Evolutionary conservation across 495 filamentous ascomycete genomes (phyloP).

Genomic region (Penicillium cataractarum): DNA sequence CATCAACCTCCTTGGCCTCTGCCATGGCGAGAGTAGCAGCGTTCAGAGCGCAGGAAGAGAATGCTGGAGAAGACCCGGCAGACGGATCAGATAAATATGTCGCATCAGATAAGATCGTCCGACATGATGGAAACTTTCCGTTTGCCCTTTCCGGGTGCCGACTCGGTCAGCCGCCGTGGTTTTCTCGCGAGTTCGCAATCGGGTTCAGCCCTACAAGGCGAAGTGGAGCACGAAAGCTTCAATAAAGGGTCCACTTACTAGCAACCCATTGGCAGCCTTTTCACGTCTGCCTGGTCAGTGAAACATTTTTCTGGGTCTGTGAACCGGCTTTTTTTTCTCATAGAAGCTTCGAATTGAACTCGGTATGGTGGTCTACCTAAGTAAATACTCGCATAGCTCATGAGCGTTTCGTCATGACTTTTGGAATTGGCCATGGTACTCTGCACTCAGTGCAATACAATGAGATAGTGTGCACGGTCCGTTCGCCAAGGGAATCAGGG

Average conservation of each 20-base stretch:
- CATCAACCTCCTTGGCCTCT: background rate
- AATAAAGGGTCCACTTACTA: background rate
- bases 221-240: constrained; percentile 9
- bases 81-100: constrained; percentile 22
- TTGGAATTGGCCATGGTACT: background rate
- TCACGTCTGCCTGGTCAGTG: constrained; percentile 11
- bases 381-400: background rate
- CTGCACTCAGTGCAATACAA: background rate
- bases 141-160: background rate
- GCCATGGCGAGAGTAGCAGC: background rate
- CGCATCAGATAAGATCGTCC: constrained; percentile 27
- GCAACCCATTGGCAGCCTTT: background rate
- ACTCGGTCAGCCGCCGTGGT: background rate
- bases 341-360: too few relatives aligned
- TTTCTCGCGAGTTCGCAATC: background rate
- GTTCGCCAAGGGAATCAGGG: background rate
- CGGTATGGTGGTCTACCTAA: background rate
- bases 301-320: background rate
- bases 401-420: background rate
- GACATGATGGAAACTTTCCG: background rate
- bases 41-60: constrained; percentile 49
- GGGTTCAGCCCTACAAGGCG: constrained; percentile 20
- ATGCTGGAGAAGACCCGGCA: background rate
- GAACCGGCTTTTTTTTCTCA: background rate
- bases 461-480: background rate